Percentiles rank a stretch among this genome's conserved stretches.
Conservation (phyloP, 805 yeast genomes). For the Zygotorulaspora sp. region DNA sequence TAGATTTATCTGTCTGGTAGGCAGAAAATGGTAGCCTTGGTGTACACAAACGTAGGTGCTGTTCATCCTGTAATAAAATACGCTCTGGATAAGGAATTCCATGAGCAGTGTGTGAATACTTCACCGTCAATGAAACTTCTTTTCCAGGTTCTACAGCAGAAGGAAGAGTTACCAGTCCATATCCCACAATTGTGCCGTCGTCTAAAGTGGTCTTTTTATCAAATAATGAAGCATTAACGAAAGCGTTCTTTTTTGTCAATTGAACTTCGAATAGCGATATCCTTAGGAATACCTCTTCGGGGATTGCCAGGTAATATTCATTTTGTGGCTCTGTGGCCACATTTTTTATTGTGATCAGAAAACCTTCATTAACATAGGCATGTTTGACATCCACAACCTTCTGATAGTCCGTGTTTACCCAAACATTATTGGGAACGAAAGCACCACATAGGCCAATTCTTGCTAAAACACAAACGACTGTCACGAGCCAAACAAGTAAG, state of each 20-base stretch:
- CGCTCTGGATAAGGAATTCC: conserved; percentile 60
- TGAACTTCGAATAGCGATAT: conserved; percentile 46
- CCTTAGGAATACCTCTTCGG: conserved; percentile 41
- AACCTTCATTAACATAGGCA: conserved; percentile 60
- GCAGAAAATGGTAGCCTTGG: conserved; percentile 55
- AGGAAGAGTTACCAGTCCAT: conserved; percentile 52
- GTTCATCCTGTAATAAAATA: conserved; percentile 56
- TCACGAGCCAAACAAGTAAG: conserved; percentile 11
- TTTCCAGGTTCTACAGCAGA: conserved; percentile 65
- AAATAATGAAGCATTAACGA: conserved; percentile 27
- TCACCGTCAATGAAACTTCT: conserved; percentile 44
- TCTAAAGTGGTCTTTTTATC: conserved; percentile 23
- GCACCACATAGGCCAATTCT: conserved; percentile 9
- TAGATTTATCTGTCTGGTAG: conserved; percentile 56
- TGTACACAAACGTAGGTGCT: conserved; percentile 52
- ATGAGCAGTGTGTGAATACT: conserved; percentile 45
- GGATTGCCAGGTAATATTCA: conserved; percentile 57
- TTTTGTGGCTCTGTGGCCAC: conserved; percentile 48
- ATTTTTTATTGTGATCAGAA: conserved; percentile 55
- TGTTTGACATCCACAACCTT: conserved; percentile 61
- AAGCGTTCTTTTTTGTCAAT: conserved; percentile 25
- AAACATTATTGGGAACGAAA: conserved; percentile 23
- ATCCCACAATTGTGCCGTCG: conserved; percentile 32
- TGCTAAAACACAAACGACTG: conserved; percentile 6
- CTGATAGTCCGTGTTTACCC: conserved; percentile 53